Percentiles rank a stretch among this genome's conserved stretches.
Conservation (phyloP, 2,329 filamentous ascomycete species). For the Lecanicillium sp. region DNA sequence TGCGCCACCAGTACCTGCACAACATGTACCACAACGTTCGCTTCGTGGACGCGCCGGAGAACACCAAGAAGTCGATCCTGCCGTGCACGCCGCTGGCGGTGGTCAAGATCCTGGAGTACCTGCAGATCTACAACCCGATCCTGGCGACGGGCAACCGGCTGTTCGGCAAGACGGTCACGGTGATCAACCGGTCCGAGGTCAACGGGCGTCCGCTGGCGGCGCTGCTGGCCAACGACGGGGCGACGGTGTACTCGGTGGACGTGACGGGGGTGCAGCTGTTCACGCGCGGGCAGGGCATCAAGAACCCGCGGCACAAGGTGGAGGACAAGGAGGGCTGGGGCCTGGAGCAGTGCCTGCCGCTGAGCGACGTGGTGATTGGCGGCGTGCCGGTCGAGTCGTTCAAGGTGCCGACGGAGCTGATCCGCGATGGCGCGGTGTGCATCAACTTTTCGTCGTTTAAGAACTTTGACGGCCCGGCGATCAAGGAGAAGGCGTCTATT, state of each 20-base stretch:
- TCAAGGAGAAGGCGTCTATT: conserved; percentile 94
- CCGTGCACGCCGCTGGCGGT: conserved; percentile 94
- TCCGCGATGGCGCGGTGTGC: conserved; percentile 91
- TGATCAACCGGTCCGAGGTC: conserved; percentile 94
- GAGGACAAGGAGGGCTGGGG: conserved; percentile 74
- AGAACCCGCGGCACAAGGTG: conserved; percentile 79
- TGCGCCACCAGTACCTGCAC: conserved; percentile 89
- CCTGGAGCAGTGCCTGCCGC: conserved; percentile 72
- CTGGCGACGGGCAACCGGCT: conserved; percentile 87
- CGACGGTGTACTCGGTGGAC: conserved; percentile 91
- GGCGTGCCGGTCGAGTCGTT: conserved; percentile 84
- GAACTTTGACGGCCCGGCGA: conserved; percentile 78
- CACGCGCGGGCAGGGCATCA: conserved; percentile 80
- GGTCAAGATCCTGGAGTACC: conserved; percentile 93
- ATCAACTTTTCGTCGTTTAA: conserved; percentile 97
- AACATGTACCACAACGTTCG: conserved; percentile 99
- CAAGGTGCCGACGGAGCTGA: conserved; percentile 78
- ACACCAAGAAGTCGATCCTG: conserved; percentile 81
- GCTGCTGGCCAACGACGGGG: conserved; percentile 90
- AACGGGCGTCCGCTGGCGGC: conserved; percentile 90
- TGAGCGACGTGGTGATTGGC: conserved; percentile 91
- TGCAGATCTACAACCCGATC: conserved; percentile 95
- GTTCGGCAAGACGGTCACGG: conserved; percentile 89
- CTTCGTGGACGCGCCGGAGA: conserved; percentile 74
- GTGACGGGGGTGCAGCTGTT: conserved; percentile 88